Percentiles rank a stretch among this genome's conserved stretches.
Conservation (phyloP, 345 rosid species). For the Dipteronia sinensis region DNA sequence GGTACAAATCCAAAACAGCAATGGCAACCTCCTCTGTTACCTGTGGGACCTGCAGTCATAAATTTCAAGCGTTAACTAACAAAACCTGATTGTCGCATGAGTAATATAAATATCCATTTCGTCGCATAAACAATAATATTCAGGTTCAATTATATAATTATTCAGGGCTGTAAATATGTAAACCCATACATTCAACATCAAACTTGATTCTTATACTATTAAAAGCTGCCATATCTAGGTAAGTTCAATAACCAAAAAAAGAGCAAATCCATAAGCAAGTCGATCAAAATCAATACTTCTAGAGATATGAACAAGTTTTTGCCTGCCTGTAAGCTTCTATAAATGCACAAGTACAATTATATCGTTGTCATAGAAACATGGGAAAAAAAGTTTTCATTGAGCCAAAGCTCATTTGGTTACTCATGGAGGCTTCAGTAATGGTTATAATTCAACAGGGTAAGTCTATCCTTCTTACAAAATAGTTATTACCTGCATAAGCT, state of each 20-base stretch:
- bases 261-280: slow-evolving; percentile 2
- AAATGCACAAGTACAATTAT: neutral
- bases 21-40: slow-evolving; percentile 82
- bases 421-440: neutral
- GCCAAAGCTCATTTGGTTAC: neutral
- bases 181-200: neutral
- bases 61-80: slow-evolving; percentile 11
- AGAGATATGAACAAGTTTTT: neutral
- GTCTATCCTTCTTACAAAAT: slow-evolving; percentile 16
- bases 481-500: slow-evolving; percentile 87
- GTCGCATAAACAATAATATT: neutral
- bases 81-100: too few relatives aligned
- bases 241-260: neutral
- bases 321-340: neutral
- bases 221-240: neutral
- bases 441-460: neutral
- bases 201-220: neutral
- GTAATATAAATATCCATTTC: neutral
- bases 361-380: neutral
- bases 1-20: slow-evolving; percentile 73
- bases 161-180: neutral
- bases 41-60: slow-evolving; percentile 66
- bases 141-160: neutral
- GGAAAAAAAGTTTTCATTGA: neutral
- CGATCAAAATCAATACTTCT: neutral